Conservation (phyloP, 2,329 filamentous ascomycete species). For the Pseudogymnoascus sp. region DNA sequence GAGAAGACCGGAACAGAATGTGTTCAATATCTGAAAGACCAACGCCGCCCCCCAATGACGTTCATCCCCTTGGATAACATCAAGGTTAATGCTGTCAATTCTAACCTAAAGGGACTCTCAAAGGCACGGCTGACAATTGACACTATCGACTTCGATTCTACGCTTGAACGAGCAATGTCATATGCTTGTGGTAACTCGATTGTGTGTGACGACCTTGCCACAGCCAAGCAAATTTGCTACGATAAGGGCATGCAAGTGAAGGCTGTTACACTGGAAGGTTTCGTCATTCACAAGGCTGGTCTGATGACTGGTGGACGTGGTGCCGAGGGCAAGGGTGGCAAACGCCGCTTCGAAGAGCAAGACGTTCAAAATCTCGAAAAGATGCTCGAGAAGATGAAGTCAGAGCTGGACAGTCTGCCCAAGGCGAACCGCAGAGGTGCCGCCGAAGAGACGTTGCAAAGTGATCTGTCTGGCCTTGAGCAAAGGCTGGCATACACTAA, state of each 20-base stretch:
- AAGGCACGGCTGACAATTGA: constrained; percentile 87
- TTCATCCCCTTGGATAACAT: constrained; percentile 97
- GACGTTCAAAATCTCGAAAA: constrained; percentile 80
- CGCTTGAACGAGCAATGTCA: constrained; percentile 83
- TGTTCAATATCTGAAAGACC: constrained; percentile 87
- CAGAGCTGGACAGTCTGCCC: constrained; percentile 72
- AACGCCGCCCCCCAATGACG: constrained; percentile 77
- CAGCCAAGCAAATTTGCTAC: constrained; percentile 86
- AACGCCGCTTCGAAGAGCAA: constrained; percentile 80
- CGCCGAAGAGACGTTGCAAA: constrained; percentile 74
- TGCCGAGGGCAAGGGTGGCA: constrained; percentile 62
- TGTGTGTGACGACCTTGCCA: constrained; percentile 78
- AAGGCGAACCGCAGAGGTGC: constrained; percentile 66
- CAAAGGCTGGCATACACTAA: constrained; percentile 63
- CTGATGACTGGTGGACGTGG: constrained; percentile 93
- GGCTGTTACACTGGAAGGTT: constrained; percentile 87
- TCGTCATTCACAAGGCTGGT: constrained; percentile 91
- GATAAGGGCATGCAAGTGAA: constrained; percentile 78
- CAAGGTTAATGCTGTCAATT: constrained; percentile 84
- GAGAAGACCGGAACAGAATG: constrained; percentile 92
- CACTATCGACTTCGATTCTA: constrained; percentile 85
- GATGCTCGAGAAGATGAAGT: constrained; percentile 64
- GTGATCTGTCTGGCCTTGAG: constrained; percentile 71
- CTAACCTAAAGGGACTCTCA: constrained; percentile 80
- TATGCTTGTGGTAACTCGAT: constrained; percentile 94